Evolutionary conservation across 2,329 filamentous ascomycete species (phyloP).

Genomic region (Fusarium marasasianum): DNA sequence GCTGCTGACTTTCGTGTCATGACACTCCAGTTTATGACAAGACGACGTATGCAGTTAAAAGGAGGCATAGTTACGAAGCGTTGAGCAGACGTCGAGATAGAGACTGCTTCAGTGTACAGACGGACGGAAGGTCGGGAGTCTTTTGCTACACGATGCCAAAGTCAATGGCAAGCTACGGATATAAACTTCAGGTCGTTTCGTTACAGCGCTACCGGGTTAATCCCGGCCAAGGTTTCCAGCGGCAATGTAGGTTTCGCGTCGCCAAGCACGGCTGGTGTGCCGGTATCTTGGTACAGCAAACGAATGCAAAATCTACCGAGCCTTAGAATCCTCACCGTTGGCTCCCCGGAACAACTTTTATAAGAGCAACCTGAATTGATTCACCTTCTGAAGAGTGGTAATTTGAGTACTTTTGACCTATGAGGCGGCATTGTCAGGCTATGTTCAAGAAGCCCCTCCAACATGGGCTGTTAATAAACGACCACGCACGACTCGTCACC

Average conservation of each 20-base stretch:
- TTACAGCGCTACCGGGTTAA: fast-evolving
- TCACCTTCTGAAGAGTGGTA: too few relatives aligned
- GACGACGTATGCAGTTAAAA: not conserved
- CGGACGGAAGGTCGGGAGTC: not conserved
- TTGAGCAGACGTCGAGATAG: not conserved
- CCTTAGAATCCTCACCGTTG: too few relatives aligned
- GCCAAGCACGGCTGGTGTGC: not conserved
- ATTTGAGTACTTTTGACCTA: fast-evolving
- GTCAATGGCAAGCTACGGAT: not conserved
- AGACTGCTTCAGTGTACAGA: fast-evolving
- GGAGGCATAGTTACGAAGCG: fast-evolving
- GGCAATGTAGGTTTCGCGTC: not conserved
- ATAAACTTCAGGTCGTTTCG: not conserved
- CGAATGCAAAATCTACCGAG: fast-evolving
- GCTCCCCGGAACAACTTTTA: too few relatives aligned
- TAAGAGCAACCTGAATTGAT: fast-evolving
- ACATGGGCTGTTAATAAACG: not conserved
- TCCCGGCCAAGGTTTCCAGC: not conserved
- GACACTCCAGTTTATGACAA: not conserved
- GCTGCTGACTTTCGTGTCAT: not conserved
- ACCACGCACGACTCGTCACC: not conserved
- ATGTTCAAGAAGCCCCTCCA: not conserved
- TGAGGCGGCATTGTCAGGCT: fast-evolving
- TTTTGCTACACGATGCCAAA: too few relatives aligned
- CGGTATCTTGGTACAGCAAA: not conserved